Conservation (phyloP, 164 flowering plant species). For the Nelumbo lutea region DNA sequence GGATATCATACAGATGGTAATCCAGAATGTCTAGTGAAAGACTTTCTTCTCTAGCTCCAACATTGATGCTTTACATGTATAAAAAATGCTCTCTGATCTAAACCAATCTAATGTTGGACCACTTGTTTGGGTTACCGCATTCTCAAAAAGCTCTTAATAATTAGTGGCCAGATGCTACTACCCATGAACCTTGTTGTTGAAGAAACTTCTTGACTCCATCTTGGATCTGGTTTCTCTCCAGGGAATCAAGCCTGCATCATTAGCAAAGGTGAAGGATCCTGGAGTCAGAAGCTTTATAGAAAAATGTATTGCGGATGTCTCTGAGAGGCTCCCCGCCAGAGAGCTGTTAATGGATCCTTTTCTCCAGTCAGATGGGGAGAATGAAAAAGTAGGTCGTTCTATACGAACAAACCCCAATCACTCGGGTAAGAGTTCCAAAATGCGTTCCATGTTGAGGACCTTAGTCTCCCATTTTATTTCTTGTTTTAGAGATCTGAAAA, state of each 20-base stretch:
- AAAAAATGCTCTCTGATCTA: no score
- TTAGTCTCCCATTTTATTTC: background rate
- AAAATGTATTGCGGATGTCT: slow-evolving; percentile 76
- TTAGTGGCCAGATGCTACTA: no score
- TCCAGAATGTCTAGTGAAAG: no score
- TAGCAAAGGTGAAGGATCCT: slow-evolving; percentile 76
- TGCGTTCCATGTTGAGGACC: background rate
- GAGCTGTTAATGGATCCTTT: slow-evolving; percentile 83
- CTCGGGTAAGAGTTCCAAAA: slow-evolving; percentile 33
- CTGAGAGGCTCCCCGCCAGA: slow-evolving; percentile 68
- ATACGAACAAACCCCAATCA: slow-evolving; percentile 14
- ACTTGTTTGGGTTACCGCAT: no score
- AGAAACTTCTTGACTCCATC: no score
- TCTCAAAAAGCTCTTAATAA: no score
- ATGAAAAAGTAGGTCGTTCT: slow-evolving; percentile 35
- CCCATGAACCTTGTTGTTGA: no score
- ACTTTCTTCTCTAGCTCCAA: no score
- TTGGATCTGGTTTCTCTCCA: slow-evolving; percentile 17
- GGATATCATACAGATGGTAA: no score
- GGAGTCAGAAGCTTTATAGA: slow-evolving; percentile 69
- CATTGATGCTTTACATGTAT: no score
- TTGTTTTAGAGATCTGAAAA: background rate
- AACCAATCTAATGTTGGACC: no score
- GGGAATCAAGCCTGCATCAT: slow-evolving; percentile 92
- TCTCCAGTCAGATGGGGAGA: slow-evolving; percentile 51